Evolutionary conservation across 2,329 filamentous ascomycete species (phyloP).

Genomic region (Dactylellina sp.): DNA sequence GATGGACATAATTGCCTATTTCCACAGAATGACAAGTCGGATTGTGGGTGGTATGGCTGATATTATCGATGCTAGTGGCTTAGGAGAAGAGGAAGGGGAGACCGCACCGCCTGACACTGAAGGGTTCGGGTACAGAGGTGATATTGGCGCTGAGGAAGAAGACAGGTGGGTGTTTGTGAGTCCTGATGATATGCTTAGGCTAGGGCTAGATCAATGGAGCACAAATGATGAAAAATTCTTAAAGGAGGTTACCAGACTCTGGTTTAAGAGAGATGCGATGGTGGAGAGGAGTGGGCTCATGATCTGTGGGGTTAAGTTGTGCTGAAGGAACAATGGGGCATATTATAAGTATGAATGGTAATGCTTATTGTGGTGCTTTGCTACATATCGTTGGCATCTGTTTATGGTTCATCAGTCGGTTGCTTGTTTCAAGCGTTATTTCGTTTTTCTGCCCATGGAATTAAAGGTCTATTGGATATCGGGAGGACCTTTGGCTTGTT

Average conservation of each 20-base stretch:
- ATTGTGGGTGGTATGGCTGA: constrained; percentile 74
- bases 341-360: neutral
- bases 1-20: constrained; percentile 81
- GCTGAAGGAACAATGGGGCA: constrained; percentile 25
- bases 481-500: constrained; percentile 31
- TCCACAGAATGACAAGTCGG: constrained; percentile 78
- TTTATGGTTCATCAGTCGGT: constrained; percentile 10
- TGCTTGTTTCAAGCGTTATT: constrained; percentile 11
- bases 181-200: constrained; percentile 74
- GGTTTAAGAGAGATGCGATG: constrained; percentile 74
- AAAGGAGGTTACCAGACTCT: constrained; percentile 71
- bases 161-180: constrained; percentile 69
- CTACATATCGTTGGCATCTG: constrained; percentile 9
- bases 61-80: constrained; percentile 68
- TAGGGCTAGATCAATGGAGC: constrained; percentile 85
- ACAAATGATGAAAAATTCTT: constrained; percentile 77
- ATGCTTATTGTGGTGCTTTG: constrained; percentile 1
- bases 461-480: constrained; percentile 27
- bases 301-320: constrained; percentile 53
- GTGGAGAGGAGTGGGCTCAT: constrained; percentile 66
- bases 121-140: constrained; percentile 53
- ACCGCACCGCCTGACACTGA: constrained; percentile 43
- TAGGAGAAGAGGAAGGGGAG: constrained; percentile 62
- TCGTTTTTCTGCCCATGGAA: constrained; percentile 2
- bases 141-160: constrained; percentile 31